Conservation (phyloP, 441 rosid genomes). For the Euphorbia celastroides region DNA sequence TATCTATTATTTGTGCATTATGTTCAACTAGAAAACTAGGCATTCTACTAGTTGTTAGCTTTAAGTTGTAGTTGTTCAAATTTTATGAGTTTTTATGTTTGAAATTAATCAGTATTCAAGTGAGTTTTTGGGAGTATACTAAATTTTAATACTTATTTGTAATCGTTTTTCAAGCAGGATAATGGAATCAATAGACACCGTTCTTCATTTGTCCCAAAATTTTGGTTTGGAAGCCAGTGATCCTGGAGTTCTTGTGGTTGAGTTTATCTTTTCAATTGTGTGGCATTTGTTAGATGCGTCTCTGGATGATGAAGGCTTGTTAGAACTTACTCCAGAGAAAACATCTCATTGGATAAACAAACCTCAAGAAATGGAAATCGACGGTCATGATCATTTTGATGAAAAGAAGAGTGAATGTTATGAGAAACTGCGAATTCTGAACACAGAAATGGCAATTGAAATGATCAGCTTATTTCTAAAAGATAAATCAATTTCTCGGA, state of each 20-base stretch:
- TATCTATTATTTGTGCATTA: neutral
- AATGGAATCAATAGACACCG: slow-evolving; percentile 70
- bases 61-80: neutral
- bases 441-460: slow-evolving; percentile 77
- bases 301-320: slow-evolving; percentile 84
- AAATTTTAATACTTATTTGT: slow-evolving; percentile 6
- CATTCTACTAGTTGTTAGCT: slow-evolving; percentile 1
- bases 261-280: slow-evolving; percentile 66
- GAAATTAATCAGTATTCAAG: neutral
- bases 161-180: slow-evolving; percentile 46
- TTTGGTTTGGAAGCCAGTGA: slow-evolving; percentile 59
- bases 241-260: slow-evolving; percentile 67
- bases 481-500: slow-evolving; percentile 65
- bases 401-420: slow-evolving; percentile 49
- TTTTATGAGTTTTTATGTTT: neutral
- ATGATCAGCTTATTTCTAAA: slow-evolving; percentile 65
- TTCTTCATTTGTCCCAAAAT: slow-evolving; percentile 73
- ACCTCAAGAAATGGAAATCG: slow-evolving; percentile 68
- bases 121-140: slow-evolving; percentile 7
- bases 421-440: slow-evolving; percentile 48
- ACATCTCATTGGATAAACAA: slow-evolving; percentile 53
- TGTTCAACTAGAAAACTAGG: neutral
- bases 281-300: slow-evolving; percentile 95
- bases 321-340: slow-evolving; percentile 63
- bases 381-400: slow-evolving; percentile 42